These are phyloP conservation scores for Annona cherimola DNA, from an alignment of 164 flowering plant species.

Conservation along the genomic window DNA sequence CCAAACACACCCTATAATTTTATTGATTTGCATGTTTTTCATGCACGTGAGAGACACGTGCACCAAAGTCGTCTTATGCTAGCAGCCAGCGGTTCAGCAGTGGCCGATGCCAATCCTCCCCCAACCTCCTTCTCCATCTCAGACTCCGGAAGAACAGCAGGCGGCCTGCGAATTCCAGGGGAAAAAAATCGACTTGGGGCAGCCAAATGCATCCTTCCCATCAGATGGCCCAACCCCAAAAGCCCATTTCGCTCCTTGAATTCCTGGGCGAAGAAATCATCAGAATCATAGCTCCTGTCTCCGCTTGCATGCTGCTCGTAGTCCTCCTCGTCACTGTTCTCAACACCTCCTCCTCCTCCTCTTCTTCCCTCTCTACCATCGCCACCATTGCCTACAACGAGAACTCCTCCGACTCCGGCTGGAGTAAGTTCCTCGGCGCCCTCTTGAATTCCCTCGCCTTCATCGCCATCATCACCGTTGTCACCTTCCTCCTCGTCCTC, in stretches of 20 bases:
- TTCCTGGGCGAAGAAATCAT: conserved; percentile 81
- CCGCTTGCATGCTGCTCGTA: conserved; percentile 84
- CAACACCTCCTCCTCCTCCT: conserved; percentile 30
- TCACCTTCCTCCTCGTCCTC: conserved; percentile 74
- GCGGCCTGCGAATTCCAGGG: neutral
- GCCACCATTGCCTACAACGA: conserved; percentile 75
- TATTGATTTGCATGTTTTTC: no score
- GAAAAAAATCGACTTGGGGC: neutral
- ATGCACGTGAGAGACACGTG: no score
- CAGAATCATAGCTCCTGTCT: conserved; percentile 80
- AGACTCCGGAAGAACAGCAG: no score
- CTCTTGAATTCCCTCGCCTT: conserved; percentile 79
- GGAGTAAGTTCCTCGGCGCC: conserved; percentile 91
- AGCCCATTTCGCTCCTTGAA: conserved; percentile 44
- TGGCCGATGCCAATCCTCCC: no score
- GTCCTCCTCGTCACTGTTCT: conserved; percentile 70
- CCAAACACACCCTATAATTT: no score
- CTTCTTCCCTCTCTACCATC: conserved; percentile 34
- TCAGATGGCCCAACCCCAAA: neutral
- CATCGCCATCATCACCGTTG: conserved; percentile 64
- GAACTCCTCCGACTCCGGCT: conserved; percentile 54
- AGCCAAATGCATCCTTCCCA: neutral
- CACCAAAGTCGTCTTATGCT: no score
- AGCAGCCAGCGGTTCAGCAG: no score
- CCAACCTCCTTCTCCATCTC: no score